Evolutionary conservation across 140 eudicot species (phyloP).

Genomic region (Flaveria floridana): DNA sequence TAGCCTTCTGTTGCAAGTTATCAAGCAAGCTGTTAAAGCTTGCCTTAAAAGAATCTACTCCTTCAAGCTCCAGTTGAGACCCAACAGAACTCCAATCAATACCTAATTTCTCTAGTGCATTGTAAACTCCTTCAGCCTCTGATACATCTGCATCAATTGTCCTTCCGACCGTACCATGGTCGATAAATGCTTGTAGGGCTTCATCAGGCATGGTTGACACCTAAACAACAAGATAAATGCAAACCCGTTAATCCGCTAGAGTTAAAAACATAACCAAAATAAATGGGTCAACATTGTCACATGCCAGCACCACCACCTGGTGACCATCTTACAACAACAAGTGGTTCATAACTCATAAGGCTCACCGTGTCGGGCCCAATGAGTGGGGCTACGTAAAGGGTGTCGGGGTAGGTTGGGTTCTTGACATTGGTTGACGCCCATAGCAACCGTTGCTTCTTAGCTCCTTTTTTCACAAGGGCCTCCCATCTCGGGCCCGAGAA

Average conservation of each 20-base stretch:
- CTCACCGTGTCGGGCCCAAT: constrained; percentile 95
- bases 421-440: constrained; percentile 99
- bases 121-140: constrained; percentile 90
- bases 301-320: neutral
- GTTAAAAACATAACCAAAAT: neutral
- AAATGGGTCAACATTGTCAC: neutral
- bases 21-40: constrained; percentile 89
- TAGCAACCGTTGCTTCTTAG: constrained; percentile 89
- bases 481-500: constrained; percentile 99
- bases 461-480: constrained; percentile 95
- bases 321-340: neutral
- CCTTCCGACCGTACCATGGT: constrained; percentile 86
- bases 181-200: constrained; percentile 89
- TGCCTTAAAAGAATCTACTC: constrained; percentile 95
- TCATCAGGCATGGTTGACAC: constrained; percentile 99
- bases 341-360: constrained; percentile 20
- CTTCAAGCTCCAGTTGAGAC: constrained; percentile 79
- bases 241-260: neutral
- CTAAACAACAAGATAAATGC: constrained; percentile 35
- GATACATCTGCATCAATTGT: constrained; percentile 85
- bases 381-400: constrained; percentile 90
- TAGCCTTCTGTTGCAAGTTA: constrained; percentile 92
- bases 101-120: constrained; percentile 92
- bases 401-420: constrained; percentile 97
- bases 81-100: constrained; percentile 84